These are phyloP conservation scores for Prunus mume DNA, from an alignment of 306 rosid genomes.

Conservation along the genomic window DNA sequence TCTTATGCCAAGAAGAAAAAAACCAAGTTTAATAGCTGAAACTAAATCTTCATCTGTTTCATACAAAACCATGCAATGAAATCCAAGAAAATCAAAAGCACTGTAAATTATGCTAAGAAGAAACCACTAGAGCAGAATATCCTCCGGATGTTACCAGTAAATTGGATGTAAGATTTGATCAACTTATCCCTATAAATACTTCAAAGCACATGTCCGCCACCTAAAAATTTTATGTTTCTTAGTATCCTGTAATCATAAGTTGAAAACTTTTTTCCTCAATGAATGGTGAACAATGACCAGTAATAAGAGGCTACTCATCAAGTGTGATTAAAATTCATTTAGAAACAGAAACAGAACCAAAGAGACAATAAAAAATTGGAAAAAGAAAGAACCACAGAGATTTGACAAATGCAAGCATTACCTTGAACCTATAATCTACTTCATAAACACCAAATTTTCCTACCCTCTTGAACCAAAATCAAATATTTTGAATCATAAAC, in stretches of 20 bases:
- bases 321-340: neutral
- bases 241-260: neutral
- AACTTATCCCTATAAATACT: neutral
- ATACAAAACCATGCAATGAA: neutral
- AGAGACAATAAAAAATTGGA: neutral
- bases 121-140: neutral
- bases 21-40: neutral
- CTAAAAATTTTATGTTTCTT: neutral
- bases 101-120: neutral
- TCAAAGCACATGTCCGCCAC: neutral
- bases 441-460: neutral
- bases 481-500: neutral
- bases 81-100: slow-evolving; percentile 1
- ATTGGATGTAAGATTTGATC: neutral
- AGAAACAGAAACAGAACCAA: neutral
- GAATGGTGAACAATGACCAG: neutral
- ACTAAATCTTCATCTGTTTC: slow-evolving; percentile 1
- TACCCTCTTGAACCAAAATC: neutral
- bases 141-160: neutral
- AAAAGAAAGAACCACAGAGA: neutral
- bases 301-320: neutral
- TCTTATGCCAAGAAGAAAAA: slow-evolving; percentile 12
- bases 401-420: neutral
- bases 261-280: neutral
- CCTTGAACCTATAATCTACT: neutral